These are phyloP conservation scores for Alternaria sp. DNA, from an alignment of 2,329 filamentous ascomycete species.

Conservation along the genomic window DNA sequence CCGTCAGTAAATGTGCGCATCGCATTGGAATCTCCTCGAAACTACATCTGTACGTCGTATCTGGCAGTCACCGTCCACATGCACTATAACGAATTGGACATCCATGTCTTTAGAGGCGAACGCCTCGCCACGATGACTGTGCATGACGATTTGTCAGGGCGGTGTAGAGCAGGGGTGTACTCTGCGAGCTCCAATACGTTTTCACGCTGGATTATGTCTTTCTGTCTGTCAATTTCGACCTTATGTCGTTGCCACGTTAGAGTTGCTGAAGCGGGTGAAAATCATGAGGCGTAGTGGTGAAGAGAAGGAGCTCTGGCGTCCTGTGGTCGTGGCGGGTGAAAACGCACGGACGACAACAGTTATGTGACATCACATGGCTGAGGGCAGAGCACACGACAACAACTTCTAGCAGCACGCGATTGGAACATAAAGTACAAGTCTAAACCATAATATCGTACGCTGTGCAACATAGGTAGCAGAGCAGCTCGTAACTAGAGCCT, in stretches of 20 bases:
- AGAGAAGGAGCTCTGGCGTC: conserved; percentile 1
- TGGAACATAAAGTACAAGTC: background rate
- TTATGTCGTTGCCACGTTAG: background rate
- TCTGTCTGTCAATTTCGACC: background rate
- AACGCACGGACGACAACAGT: conserved; percentile 4
- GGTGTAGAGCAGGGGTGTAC: background rate
- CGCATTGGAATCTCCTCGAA: background rate
- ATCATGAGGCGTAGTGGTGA: background rate
- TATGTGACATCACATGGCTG: conserved; percentile 1
- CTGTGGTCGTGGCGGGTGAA: background rate
- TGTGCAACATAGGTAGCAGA: conserved; percentile 45
- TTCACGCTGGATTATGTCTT: background rate
- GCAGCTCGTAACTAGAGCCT: conserved; percentile 28
- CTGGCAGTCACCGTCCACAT: background rate
- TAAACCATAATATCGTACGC: conserved; percentile 34
- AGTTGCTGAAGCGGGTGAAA: background rate
- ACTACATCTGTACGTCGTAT: background rate
- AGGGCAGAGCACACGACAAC: background rate
- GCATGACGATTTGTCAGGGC: background rate
- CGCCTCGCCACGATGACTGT: conserved; percentile 5
- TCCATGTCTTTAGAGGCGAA: background rate
- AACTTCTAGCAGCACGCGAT: background rate
- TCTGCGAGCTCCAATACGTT: background rate
- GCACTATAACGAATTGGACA: background rate
- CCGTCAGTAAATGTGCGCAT: background rate